A percentile compares a stretch with the other conserved stretches of the same genome.
phyloP scores from a whole-genome alignment of 148 eudicot genomes.

The Persicaria tinctoria region DNA sequence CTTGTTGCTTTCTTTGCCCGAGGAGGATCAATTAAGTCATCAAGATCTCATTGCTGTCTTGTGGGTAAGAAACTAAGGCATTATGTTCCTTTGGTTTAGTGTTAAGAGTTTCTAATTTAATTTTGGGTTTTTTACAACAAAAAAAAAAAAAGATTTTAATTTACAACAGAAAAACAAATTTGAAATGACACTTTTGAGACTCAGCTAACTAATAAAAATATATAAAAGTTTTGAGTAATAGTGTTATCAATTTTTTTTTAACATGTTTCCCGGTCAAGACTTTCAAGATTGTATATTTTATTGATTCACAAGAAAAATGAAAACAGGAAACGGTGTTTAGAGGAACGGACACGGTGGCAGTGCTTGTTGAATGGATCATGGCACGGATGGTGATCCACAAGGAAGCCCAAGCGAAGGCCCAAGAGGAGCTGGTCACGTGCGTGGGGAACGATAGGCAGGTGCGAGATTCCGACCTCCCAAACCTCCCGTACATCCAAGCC shows the following conservation, averaged over 20 bases:
- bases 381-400: conserved; percentile 66
- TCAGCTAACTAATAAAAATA: too few species aligned
- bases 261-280: too few species aligned
- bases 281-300: background rate
- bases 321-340: conserved; percentile 70
- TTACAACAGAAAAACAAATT: too few species aligned
- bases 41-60: conserved; percentile 61
- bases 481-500: conserved; percentile 66
- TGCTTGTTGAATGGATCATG: conserved; percentile 71
- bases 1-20: conserved; percentile 50
- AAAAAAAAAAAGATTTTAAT: too few species aligned
- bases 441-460: conserved; percentile 31
- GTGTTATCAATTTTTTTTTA: too few species aligned
- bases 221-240: too few species aligned
- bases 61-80: conserved; percentile 44
- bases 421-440: conserved; percentile 38
- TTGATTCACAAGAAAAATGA: background rate
- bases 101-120: too few species aligned
- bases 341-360: conserved; percentile 76
- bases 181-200: too few species aligned
- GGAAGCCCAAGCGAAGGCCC: conserved; percentile 65
- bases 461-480: conserved; percentile 55
- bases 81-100: background rate
- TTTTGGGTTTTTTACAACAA: too few species aligned
- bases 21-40: conserved; percentile 47